Base-by-base conservation (phyloP, 345 rosid species). In the Ceriops tagal region DNA sequence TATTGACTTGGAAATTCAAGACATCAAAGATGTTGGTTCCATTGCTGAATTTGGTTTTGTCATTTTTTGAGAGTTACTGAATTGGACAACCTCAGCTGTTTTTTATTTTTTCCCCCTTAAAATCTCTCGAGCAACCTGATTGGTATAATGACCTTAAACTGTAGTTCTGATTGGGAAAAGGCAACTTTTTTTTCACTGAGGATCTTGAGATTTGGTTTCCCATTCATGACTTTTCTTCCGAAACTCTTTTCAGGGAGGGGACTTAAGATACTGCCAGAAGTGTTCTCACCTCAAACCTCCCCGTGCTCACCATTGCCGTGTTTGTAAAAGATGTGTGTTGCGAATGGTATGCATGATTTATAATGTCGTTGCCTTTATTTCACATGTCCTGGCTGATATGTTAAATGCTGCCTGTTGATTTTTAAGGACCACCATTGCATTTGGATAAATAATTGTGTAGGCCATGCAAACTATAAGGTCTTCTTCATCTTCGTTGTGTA, bases 371-470 rank as follows among this genome's bases (percentile, higher is more conserved):
- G 30, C 59, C 24, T 32, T 61, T 59, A 64, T 71, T 37, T 53
- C 65, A 76, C 62, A 65, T 79, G 19, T 66, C 39, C 63, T 75
- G 66, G 61, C 51, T 75, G 61, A 49, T 82, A 61, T 27, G 46
- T 81, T 84, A 67, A 75, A 11, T 78, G 64, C 64, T 75, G 58
- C 70, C 71, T 78, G 68, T 87, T 89, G 79, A 75, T 83, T 89
- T 68, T 89, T 68, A 67, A 92, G 98, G 98, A 92, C 70, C 98
- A 92, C 68, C 98, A 92, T 75, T 92, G 98, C 86, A 89, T 90
- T 39, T 92, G 98, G 98, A 92, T 92, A 82, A 90, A 83, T 78
- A 92, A 92, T 65, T 92, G 98, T 53, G 97, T 92, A 3, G 98
- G 98, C 72, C 96, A 90, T 66, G 83, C 92, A 73, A 92, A 92